Base-by-base conservation (phyloP, 331 rosid genomes). In the Prunus yedoensis region DNA sequence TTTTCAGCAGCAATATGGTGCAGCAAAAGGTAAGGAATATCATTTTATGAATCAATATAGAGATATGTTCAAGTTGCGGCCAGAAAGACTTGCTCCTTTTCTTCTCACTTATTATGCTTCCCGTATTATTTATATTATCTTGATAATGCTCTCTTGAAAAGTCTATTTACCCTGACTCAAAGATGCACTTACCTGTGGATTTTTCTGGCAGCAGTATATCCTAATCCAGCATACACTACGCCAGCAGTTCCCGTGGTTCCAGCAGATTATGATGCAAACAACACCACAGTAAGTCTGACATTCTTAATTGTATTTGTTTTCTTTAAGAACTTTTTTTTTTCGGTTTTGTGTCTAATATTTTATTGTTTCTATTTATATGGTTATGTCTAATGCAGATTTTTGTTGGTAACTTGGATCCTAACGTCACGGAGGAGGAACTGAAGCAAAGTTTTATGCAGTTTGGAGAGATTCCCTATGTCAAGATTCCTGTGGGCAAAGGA, bases 361-460 rank as follows among this genome's bases (percentile, higher is more conserved):
- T 70, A 20, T 66, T 82, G 85, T 85, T 56, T 67, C 80, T 27
- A 52, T 52, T 38, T 53, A 15, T 27, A 10, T 3, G 35, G 28
- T 68, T 20, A n/a, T 74, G 41, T 66, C 35, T 1, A 5, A 35
- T 77, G 79, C 91, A 91, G 97, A 69, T 91, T 82, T 89, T 81
- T 88, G 91, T 91, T 70, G 93, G 95, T 47, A 91, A 79, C 88
- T 86, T 91, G 89, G 97, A 91, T 80, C 85, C 83, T 68, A 89
- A 82, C 76, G 83, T 88, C 78, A 70, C 88, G 6, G 97, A 89
- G 70, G 97, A 91, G 70, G 93, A 91, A 79, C 73, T 91, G 83
- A 91, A 91, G 83, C 96, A 91, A 83, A 81, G 82, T 27, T 89
- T 89, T 71, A 32, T 89, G 86, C 93, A 88, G 73, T 85, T 86